These are phyloP conservation scores for Candida pseudoviswanathii DNA, from an alignment of 1,139 yeast genomes.

Conservation along the genomic window DNA sequence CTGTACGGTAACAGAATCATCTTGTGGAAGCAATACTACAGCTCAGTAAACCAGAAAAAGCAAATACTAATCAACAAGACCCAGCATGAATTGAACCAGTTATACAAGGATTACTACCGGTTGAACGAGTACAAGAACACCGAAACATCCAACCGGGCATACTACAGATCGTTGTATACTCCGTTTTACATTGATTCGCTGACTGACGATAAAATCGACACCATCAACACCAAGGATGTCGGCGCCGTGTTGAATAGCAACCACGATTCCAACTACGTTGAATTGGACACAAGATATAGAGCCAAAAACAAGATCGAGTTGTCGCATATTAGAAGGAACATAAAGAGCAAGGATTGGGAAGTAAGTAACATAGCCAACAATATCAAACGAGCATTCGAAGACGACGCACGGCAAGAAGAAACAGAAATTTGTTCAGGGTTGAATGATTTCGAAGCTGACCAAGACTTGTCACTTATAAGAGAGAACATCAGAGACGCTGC, in stretches of 20 bases:
- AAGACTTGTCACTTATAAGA: conserved; percentile 21
- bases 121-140: conserved; percentile 19
- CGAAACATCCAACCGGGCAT: conserved; percentile 23
- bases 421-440: conserved; percentile 25
- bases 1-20: conserved; percentile 31
- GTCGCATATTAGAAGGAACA: conserved; percentile 27
- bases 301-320: conserved; percentile 38
- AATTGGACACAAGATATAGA: conserved; percentile 23
- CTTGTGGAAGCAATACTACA: conserved; percentile 37
- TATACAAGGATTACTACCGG: conserved; percentile 29
- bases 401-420: neutral
- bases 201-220: conserved; percentile 11
- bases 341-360: conserved; percentile 7
- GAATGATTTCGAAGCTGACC: conserved; percentile 26
- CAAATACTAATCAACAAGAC: conserved; percentile 27
- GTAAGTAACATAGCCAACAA: conserved; percentile 2
- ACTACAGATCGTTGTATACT: conserved; percentile 34
- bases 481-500: conserved; percentile 4
- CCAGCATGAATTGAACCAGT: conserved; percentile 25
- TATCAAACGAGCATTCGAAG: conserved; percentile 11
- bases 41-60: conserved; percentile 23
- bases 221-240: conserved; percentile 11
- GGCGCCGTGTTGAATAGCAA: conserved; percentile 16
- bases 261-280: conserved; percentile 31
- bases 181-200: conserved; percentile 20